Conservation (phyloP, 129 eudicot species). For the Kitagawia praeruptora region DNA sequence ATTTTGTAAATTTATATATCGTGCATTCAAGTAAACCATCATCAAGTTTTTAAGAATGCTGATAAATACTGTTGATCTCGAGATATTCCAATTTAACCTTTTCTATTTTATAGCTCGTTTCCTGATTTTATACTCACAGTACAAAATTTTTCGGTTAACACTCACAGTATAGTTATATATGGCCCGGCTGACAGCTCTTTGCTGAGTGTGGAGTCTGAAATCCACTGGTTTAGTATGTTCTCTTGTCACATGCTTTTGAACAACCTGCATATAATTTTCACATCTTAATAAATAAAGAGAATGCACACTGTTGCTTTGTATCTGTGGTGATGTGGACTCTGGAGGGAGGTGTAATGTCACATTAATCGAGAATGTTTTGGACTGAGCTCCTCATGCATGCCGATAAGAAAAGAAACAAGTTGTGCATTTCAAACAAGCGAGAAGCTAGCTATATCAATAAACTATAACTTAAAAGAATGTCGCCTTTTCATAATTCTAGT, state of each 20-base stretch:
- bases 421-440: neutral
- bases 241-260: conserved; percentile 31
- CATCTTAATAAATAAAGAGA: neutral
- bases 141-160: neutral
- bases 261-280: conserved; percentile 19
- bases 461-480: neutral
- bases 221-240: conserved; percentile 58
- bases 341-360: too few species aligned
- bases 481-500: neutral
- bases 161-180: conserved; percentile 63
- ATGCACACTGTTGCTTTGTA: neutral
- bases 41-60: neutral
- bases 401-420: neutral
- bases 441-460: neutral
- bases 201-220: conserved; percentile 62
- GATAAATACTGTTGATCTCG: neutral
- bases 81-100: neutral
- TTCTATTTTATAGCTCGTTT: neutral
- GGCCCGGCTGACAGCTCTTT: conserved; percentile 75
- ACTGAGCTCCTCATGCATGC: neutral
- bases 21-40: neutral
- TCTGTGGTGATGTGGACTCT: too few species aligned
- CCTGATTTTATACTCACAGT: conserved; percentile 24
- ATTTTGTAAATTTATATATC: neutral
- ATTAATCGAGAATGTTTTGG: too few species aligned